These are phyloP conservation scores for Wickerhamiella azyma DNA, from an alignment of 805 yeast species.

Conservation along the genomic window DNA sequence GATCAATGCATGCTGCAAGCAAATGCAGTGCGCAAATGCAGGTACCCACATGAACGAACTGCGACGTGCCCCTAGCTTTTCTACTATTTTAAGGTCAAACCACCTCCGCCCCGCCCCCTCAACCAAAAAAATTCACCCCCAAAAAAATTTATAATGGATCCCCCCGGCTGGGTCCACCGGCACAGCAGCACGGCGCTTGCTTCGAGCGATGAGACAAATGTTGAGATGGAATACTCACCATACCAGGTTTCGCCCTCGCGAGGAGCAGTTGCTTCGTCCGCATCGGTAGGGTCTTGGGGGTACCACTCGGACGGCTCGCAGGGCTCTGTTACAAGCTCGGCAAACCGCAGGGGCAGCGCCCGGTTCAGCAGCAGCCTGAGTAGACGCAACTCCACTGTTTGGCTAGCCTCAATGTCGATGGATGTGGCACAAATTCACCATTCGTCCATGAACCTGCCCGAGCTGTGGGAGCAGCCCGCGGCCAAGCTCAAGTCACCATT, in stretches of 20 bases:
- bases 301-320: not conserved
- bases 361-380: slow-evolving; percentile 1
- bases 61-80: too few relatives aligned
- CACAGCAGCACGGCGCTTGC: not conserved
- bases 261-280: not conserved
- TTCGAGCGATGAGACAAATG: not conserved
- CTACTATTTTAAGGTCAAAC: too few relatives aligned
- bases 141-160: not conserved
- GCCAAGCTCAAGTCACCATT: slow-evolving; percentile 1
- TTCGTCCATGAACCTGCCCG: slow-evolving; percentile 1
- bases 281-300: not conserved
- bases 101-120: not conserved
- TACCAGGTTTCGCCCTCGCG: not conserved
- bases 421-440: slow-evolving; percentile 10
- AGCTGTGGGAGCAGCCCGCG: not conserved
- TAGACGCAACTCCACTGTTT: slow-evolving; percentile 13
- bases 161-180: not conserved
- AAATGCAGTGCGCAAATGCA: too few relatives aligned
- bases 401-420: slow-evolving; percentile 14
- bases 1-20: too few relatives aligned
- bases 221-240: not conserved
- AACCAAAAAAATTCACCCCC: not conserved
- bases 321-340: not conserved
- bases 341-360: not conserved
- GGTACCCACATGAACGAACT: too few relatives aligned